Evolutionary conservation across 1,284 basidiomycete species (phyloP).

Genomic region (Ceratobasidium sp.): DNA sequence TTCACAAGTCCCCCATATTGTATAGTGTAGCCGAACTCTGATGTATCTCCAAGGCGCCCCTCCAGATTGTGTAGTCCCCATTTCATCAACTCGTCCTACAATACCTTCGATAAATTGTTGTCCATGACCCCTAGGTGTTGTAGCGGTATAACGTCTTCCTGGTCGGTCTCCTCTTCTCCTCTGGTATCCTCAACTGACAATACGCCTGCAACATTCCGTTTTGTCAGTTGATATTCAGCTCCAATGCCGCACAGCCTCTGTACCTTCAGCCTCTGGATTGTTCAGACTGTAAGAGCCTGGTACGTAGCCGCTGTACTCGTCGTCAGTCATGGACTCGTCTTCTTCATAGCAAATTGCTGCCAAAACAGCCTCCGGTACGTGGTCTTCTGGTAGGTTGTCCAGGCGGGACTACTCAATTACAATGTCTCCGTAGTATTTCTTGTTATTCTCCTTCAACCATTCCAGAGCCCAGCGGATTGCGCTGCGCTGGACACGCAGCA

Average conservation of each 20-base stretch:
- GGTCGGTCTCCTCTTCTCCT: too few relatives aligned
- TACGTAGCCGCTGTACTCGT: constrained; percentile 17
- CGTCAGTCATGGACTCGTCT: constrained; percentile 10
- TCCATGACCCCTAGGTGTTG: constrained; percentile 18
- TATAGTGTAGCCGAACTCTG: constrained; percentile 40
- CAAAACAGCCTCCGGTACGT: constrained; percentile 39
- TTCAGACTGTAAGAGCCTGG: not conserved
- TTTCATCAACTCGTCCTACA: not conserved
- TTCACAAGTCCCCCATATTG: constrained; percentile 42
- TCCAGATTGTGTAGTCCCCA: constrained; percentile 33
- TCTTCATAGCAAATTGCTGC: constrained; percentile 8
- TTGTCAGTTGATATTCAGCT: too few relatives aligned
- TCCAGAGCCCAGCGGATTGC: constrained; percentile 51
- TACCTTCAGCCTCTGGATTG: not conserved
- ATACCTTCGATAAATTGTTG: constrained; percentile 25
- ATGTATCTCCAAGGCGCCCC: not conserved
- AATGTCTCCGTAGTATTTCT: constrained; percentile 22
- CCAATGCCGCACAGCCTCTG: not conserved
- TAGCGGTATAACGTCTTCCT: constrained; percentile 15
- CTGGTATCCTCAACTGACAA: too few relatives aligned
- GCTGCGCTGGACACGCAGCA: constrained; percentile 54
- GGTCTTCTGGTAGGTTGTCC: constrained; percentile 38
- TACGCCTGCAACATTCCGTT: too few relatives aligned
- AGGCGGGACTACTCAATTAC: constrained; percentile 8
- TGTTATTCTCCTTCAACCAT: constrained; percentile 46